These are phyloP conservation scores for Cajanus cajan DNA, from an alignment of 306 rosid species.

Conservation along the genomic window DNA sequence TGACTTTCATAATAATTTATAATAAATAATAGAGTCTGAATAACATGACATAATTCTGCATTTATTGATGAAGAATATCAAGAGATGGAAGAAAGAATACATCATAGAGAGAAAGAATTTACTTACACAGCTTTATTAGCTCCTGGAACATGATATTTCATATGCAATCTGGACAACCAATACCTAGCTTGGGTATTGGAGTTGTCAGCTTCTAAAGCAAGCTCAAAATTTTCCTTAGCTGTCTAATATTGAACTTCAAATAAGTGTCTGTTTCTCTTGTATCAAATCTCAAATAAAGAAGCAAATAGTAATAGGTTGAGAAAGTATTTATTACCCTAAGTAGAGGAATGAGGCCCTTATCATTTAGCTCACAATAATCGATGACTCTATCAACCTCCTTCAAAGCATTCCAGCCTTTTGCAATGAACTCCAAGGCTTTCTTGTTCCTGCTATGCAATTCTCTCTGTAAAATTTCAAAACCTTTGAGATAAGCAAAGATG, in stretches of 20 bases:
- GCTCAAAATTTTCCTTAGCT: slow-evolving; percentile 90
- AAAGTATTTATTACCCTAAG: slow-evolving; percentile 50
- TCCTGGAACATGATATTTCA: slow-evolving; percentile 92
- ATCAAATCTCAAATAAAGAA: slow-evolving; percentile 12
- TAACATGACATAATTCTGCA: not conserved
- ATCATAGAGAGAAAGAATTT: not conserved
- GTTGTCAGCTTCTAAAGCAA: slow-evolving; percentile 87
- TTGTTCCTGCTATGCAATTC: slow-evolving; percentile 78
- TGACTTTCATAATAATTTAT: not conserved
- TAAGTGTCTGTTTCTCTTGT: slow-evolving; percentile 26
- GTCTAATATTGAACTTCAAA: slow-evolving; percentile 42
- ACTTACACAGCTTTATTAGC: slow-evolving; percentile 76
- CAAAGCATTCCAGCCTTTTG: slow-evolving; percentile 86
- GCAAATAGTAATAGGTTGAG: not conserved
- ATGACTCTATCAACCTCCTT: slow-evolving; percentile 91
- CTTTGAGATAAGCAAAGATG: not conserved
- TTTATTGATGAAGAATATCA: slow-evolving; percentile 7
- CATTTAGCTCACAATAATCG: slow-evolving; percentile 77
- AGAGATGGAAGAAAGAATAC: slow-evolving; percentile 11
- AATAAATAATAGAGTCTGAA: not conserved
- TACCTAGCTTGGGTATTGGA: slow-evolving; percentile 77
- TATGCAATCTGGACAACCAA: slow-evolving; percentile 87
- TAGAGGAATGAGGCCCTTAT: slow-evolving; percentile 78
- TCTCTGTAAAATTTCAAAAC: slow-evolving; percentile 47
- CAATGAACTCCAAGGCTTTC: slow-evolving; percentile 79